Percentiles rank a stretch among this genome's conserved stretches.
Evolutionary conservation across 1,284 basidiomycete species (phyloP).

Genomic region (Apiotrichum gracile): DNA sequence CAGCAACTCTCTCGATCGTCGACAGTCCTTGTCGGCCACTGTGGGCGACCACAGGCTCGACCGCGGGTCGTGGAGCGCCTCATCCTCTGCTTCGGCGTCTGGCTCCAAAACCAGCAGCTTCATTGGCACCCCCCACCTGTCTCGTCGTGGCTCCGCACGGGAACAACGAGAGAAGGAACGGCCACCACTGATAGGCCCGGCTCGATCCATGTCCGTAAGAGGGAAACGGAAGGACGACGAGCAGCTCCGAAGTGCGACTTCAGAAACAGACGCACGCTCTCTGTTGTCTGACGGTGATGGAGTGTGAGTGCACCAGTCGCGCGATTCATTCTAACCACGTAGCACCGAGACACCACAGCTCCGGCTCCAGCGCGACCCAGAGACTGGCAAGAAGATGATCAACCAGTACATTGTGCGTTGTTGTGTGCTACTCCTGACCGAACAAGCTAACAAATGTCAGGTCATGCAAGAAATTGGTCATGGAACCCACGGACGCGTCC

Average conservation of each 20-base stretch:
- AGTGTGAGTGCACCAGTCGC: conserved; percentile 27
- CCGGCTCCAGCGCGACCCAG: conserved; percentile 40
- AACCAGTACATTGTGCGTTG: conserved; percentile 63
- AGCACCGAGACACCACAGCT: conserved; percentile 57
- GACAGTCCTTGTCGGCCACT: not conserved
- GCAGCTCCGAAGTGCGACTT: conserved; percentile 16
- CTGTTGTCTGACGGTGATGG: conserved; percentile 16
- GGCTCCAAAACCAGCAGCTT: conserved; percentile 20
- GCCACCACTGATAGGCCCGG: conserved; percentile 4
- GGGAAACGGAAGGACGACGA: conserved; percentile 8
- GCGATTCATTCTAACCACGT: not conserved
- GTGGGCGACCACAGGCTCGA: not conserved
- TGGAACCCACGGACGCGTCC: conserved; percentile 77
- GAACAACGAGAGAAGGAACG: conserved; percentile 1
- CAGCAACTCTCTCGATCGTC: not conserved
- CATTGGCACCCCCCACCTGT: conserved; percentile 19
- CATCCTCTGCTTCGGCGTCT: conserved; percentile 16
- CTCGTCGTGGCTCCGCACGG: conserved; percentile 18
- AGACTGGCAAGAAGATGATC: conserved; percentile 54
- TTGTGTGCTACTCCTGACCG: not conserved
- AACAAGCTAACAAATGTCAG: conserved; percentile 9
- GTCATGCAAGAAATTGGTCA: conserved; percentile 63
- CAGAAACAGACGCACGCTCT: conserved; percentile 16
- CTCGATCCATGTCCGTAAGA: conserved; percentile 8
- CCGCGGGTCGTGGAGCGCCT: not conserved